phyloP scores from a whole-genome alignment of 306 rosid genomes.

The Vigna nakashimae region DNA sequence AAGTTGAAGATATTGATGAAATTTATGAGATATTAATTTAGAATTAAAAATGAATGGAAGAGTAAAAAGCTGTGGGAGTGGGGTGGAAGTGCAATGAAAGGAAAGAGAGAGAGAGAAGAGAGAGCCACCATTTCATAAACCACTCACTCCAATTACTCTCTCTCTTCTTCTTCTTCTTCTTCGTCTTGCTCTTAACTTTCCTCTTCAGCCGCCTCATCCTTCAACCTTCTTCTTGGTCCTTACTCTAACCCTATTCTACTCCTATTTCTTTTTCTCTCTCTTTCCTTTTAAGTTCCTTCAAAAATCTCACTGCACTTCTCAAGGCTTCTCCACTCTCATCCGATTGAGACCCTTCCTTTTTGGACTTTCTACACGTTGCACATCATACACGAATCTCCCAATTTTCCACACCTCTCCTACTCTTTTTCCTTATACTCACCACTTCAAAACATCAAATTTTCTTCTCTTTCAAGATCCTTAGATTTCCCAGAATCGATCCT shows the following conservation, averaged over 20 bases:
- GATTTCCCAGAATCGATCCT: constrained; percentile 22
- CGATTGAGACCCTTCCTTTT: constrained; percentile 35
- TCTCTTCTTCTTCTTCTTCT: too few species aligned
- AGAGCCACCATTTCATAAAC: constrained; percentile 50
- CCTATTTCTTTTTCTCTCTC: not conserved
- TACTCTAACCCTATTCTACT: not conserved
- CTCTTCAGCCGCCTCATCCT: constrained; percentile 43
- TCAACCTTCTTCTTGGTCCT: constrained; percentile 31
- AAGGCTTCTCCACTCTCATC: not conserved
- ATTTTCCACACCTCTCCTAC: constrained; percentile 2
- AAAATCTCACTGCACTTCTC: not conserved
- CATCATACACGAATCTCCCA: not conserved
- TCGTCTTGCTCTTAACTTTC: not conserved
- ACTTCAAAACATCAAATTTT: constrained; percentile 1
- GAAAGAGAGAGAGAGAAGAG: not conserved
- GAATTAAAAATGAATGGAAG: constrained; percentile 5
- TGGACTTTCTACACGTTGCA: constrained; percentile 39
- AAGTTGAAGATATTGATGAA: too few species aligned
- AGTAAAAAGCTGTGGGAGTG: constrained; percentile 1
- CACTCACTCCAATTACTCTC: not conserved
- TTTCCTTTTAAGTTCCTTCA: not conserved
- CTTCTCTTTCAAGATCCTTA: not conserved
- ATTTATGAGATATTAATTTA: not conserved
- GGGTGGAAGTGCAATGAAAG: not conserved
- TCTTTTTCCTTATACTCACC: not conserved